Base-by-base conservation (phyloP, 768 basidiomycete genomes). In the Naganishia onofrii region DNA sequence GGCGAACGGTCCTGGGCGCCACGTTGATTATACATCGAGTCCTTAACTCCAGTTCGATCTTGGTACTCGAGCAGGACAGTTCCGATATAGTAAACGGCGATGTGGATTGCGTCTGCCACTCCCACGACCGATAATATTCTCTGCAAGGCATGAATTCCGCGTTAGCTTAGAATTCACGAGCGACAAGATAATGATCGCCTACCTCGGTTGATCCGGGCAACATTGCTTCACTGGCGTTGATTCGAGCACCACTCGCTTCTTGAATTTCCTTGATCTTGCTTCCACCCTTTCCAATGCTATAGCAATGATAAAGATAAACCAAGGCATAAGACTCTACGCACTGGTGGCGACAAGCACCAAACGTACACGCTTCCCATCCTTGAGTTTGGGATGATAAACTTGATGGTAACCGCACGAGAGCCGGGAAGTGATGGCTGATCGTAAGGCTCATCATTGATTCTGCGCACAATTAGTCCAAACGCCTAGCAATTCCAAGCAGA, bases 231-330 rank as follows among this genome's bases (percentile, higher is more conserved):
- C 91, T 93, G 26, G 96, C 96, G 78, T 98, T 98, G 74, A 99
- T 83, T 72, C 93, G 84, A 19, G 96, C 96, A 42, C 96, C 96
- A 73, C 91, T 93, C 31, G 96, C 96, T 77, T 99, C 96, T 79
- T 99, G 96, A 73, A 99, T 99, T 83, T 99, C 96, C 84, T 97
- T 97, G 81, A 99, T 99, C 82, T 99, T 99, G 44, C 89, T 89
- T 36, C 96, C 96, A 72, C 90, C 91, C 81, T 96, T 98, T 68
- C 96, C 96, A 77, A 99, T 99, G 71, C 81, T 81, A 58, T 12
- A 42, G 17, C 44, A 38, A 1, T 36, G 1, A 48, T 5, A 1
- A 57, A 8, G 48, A 36, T 17, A n/a, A n/a, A n/a, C n/a, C n/a
- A n/a, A n/a, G n/a, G n/a, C n/a, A n/a, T n/a, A n/a, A n/a, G 23